Evolutionary conservation across 495 filamentous ascomycete species (phyloP).

Genomic region (Cercophora samala): DNA sequence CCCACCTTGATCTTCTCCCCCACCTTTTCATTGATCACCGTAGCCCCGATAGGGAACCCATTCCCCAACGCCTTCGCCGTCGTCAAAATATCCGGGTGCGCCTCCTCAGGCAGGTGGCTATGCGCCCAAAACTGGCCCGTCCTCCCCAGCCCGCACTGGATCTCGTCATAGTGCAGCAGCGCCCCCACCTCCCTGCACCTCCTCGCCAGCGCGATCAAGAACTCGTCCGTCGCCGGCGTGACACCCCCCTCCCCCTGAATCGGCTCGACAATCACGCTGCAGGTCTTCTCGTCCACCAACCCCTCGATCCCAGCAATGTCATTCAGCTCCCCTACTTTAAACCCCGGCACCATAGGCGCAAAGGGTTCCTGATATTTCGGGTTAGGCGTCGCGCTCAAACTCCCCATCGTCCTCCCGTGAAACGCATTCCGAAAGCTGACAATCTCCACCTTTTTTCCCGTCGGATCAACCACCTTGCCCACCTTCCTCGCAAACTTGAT

Average conservation of each 20-base stretch:
- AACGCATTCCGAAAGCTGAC: constrained; percentile 88
- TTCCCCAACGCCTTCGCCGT: constrained; percentile 95
- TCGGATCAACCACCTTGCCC: constrained; percentile 67
- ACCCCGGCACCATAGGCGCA: constrained; percentile 91
- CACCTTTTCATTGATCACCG: constrained; percentile 74
- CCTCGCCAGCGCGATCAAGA: constrained; percentile 70
- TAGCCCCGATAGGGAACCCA: constrained; percentile 90
- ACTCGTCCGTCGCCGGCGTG: constrained; percentile 74
- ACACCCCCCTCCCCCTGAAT: constrained; percentile 98
- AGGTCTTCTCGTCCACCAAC: constrained; percentile 79
- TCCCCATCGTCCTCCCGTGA: constrained; percentile 95
- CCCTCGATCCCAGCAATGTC: constrained; percentile 64
- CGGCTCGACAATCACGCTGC: constrained; percentile 93
- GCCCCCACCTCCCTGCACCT: constrained; percentile 86
- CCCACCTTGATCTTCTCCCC: constrained; percentile 81
- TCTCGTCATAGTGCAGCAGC: constrained; percentile 91
- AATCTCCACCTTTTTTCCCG: constrained; percentile 73
- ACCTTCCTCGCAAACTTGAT: constrained; percentile 95
- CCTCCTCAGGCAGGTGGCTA: constrained; percentile 61
- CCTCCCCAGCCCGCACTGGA: constrained; percentile 86
- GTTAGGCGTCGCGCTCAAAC: constrained; percentile 91
- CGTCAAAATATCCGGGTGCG: constrained; percentile 91
- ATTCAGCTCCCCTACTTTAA: constrained; percentile 82
- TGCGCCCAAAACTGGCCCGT: constrained; percentile 93
- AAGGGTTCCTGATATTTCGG: constrained; percentile 97